These are phyloP conservation scores for Fistulifera solaris DNA, from an alignment of 108 stramenopile genomes.

Conservation along the genomic window DNA sequence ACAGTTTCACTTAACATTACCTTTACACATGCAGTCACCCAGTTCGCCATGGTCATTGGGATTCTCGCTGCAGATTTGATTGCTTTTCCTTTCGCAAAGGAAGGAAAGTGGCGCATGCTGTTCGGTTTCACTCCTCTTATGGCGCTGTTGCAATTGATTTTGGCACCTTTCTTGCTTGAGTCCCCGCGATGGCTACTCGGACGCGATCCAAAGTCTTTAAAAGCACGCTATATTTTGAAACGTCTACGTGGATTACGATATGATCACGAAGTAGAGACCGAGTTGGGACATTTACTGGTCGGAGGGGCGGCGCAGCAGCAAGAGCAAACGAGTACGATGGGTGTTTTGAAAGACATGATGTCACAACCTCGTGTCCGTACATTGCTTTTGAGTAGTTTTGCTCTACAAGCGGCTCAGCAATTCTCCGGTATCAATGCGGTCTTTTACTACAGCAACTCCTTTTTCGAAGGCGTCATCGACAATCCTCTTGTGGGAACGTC, in stretches of 20 bases:
- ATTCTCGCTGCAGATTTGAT: constrained; percentile 81
- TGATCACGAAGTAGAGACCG: constrained; percentile 89
- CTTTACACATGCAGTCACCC: constrained; percentile 50
- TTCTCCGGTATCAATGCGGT: constrained; percentile 97
- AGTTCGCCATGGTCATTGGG: constrained; percentile 91
- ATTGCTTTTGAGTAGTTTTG: constrained; percentile 57
- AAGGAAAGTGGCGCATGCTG: constrained; percentile 64
- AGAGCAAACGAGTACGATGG: constrained; percentile 22
- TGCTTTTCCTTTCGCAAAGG: constrained; percentile 73
- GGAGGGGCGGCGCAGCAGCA: constrained; percentile 52
- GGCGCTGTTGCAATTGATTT: constrained; percentile 65
- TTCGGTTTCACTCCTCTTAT: constrained; percentile 71
- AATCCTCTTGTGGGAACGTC: constrained; percentile 86
- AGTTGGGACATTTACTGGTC: constrained; percentile 82
- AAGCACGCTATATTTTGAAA: constrained; percentile 85
- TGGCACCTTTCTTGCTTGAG: constrained; percentile 81
- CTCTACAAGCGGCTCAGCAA: constrained; percentile 90
- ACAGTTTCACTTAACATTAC: no score
- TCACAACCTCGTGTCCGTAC: constrained; percentile 55
- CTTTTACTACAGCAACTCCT: constrained; percentile 96
- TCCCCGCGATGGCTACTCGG: constrained; percentile 83
- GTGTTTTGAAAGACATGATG: constrained; percentile 59
- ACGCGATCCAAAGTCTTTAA: constrained; percentile 62
- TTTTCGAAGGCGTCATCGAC: constrained; percentile 87
- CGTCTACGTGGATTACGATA: constrained; percentile 82